A percentile compares a stretch with the other conserved stretches of the same genome.
phyloP scores from a whole-genome alignment of 352 stramenopile species.

The Globisporangium rhizosaccharum region DNA sequence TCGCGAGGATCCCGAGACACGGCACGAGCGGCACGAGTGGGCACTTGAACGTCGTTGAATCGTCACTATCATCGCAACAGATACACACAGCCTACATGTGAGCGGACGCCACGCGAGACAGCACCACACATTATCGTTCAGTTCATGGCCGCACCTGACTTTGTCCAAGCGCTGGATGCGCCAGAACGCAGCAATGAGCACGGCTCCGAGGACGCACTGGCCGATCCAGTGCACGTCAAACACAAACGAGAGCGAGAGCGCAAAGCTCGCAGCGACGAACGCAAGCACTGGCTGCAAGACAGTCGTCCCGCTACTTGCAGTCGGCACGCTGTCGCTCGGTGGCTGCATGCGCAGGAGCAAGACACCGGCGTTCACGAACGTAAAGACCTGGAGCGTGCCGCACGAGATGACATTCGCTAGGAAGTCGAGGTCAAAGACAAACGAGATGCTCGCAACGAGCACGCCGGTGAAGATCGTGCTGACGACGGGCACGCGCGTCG shows the following conservation, averaged over 20 bases:
- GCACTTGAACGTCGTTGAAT: constrained; percentile 48
- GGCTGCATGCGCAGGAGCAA: constrained; percentile 72
- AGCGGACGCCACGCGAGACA: not conserved
- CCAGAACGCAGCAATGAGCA: constrained; percentile 37
- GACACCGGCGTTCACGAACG: constrained; percentile 91
- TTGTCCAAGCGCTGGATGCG: constrained; percentile 57
- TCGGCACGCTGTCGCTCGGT: constrained; percentile 9
- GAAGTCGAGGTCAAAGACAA: constrained; percentile 88
- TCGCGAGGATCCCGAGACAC: constrained; percentile 53
- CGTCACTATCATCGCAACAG: constrained; percentile 3
- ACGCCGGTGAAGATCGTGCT: constrained; percentile 89
- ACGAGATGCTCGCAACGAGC: constrained; percentile 72
- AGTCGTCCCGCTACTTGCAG: constrained; percentile 14
- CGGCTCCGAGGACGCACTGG: constrained; percentile 26
- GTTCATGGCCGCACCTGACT: constrained; percentile 27
- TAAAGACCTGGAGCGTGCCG: constrained; percentile 90
- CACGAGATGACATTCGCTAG: constrained; percentile 91
- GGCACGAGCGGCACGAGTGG: constrained; percentile 52
- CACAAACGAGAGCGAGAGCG: constrained; percentile 61
- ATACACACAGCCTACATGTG: not conserved
- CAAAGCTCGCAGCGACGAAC: constrained; percentile 59
- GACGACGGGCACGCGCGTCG: constrained; percentile 59
- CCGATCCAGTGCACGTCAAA: constrained; percentile 52
- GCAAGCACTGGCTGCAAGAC: constrained; percentile 37
- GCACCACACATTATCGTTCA: not conserved